Conservation (phyloP, 2,329 filamentous ascomycete genomes). For the Aspergillus sp. region DNA sequence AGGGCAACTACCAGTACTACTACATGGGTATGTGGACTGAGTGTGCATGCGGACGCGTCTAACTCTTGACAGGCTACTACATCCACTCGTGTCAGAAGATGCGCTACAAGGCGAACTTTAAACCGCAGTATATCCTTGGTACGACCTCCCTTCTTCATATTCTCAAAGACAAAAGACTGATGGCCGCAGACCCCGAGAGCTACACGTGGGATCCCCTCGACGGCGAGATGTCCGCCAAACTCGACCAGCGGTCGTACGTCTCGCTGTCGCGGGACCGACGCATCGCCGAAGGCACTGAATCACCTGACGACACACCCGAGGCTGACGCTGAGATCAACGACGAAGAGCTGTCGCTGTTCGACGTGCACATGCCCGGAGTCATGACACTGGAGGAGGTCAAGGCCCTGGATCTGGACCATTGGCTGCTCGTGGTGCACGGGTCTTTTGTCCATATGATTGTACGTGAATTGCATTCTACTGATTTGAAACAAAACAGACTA, state of each 20-base stretch:
- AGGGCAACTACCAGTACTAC: slow-evolving; percentile 58
- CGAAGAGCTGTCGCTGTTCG: slow-evolving; percentile 45
- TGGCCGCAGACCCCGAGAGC: slow-evolving; percentile 43
- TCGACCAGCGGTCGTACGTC: slow-evolving; percentile 44
- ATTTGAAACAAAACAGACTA: not conserved
- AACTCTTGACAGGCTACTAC: slow-evolving; percentile 50
- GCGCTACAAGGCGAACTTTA: slow-evolving; percentile 49
- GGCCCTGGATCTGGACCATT: slow-evolving; percentile 43
- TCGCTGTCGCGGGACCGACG: slow-evolving; percentile 41
- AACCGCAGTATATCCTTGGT: slow-evolving; percentile 50
- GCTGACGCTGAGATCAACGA: slow-evolving; percentile 29
- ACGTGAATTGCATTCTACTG: slow-evolving; percentile 11
- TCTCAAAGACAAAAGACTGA: not conserved
- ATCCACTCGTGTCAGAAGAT: slow-evolving; percentile 57
- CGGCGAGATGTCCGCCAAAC: slow-evolving; percentile 38
- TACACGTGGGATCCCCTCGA: slow-evolving; percentile 45
- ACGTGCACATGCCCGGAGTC: slow-evolving; percentile 46
- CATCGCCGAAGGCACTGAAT: slow-evolving; percentile 6
- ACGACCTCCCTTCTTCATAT: slow-evolving; percentile 9
- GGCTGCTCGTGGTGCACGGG: slow-evolving; percentile 42
- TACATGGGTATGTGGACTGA: slow-evolving; percentile 55
- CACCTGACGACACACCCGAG: slow-evolving; percentile 1
- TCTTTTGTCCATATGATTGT: slow-evolving; percentile 44
- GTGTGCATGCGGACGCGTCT: not conserved
- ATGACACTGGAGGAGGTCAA: slow-evolving; percentile 42